These are phyloP conservation scores for Dacryopinax primogenitus DNA, from an alignment of 768 basidiomycete genomes.

Conservation along the genomic window DNA sequence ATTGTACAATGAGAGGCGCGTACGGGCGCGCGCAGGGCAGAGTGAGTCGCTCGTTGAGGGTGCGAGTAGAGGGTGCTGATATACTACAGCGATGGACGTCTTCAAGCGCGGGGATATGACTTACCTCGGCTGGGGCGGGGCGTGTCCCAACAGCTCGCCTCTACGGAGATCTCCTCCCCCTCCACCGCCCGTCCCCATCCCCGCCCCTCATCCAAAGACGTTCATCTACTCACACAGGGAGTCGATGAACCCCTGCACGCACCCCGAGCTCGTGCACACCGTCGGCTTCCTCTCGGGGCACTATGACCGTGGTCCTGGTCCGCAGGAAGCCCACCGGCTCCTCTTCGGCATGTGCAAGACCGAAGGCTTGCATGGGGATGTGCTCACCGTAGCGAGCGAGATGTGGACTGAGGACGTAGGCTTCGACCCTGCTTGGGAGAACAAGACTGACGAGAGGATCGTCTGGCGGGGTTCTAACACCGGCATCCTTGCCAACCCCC, in stretches of 20 bases:
- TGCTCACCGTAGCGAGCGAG: slow-evolving; percentile 21
- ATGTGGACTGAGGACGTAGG: slow-evolving; percentile 21
- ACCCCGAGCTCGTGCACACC: slow-evolving; percentile 23
- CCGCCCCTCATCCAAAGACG: slow-evolving; percentile 12
- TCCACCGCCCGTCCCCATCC: background rate
- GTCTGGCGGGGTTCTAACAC: slow-evolving; percentile 35
- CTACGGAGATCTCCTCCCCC: background rate
- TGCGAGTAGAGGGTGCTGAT: background rate
- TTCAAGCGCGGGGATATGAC: background rate
- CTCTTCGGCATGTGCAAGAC: slow-evolving; percentile 14
- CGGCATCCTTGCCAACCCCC: slow-evolving; percentile 22
- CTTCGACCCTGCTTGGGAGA: slow-evolving; percentile 27
- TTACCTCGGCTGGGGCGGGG: slow-evolving; percentile 27
- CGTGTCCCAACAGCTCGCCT: slow-evolving; percentile 19
- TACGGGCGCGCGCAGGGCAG: background rate
- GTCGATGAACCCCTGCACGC: slow-evolving; percentile 41
- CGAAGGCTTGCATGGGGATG: slow-evolving; percentile 17
- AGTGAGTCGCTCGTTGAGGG: background rate
- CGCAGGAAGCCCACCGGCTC: slow-evolving; percentile 4
- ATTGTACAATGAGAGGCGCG: background rate
- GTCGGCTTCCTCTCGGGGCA: slow-evolving; percentile 13
- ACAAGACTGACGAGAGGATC: slow-evolving; percentile 28
- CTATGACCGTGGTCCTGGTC: slow-evolving; percentile 11
- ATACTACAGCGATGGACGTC: slow-evolving; percentile 3
- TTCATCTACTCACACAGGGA: slow-evolving; percentile 40